A percentile compares a stretch with the other conserved stretches of the same genome.
phyloP scores from a whole-genome alignment of 768 basidiomycete genomes.

The Coprinellus micaceus region DNA sequence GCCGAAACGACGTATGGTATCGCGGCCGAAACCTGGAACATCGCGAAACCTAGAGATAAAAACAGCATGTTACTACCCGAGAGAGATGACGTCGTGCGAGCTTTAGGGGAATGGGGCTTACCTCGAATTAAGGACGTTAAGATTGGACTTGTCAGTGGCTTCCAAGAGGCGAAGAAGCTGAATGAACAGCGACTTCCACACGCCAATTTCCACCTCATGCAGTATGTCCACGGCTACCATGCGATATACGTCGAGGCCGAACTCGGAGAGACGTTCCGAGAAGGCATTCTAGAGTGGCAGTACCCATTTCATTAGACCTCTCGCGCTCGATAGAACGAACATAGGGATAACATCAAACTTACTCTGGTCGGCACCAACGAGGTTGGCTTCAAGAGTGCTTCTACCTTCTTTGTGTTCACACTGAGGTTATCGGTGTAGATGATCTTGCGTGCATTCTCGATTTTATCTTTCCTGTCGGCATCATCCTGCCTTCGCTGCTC shows the following conservation, averaged over 20 bases:
- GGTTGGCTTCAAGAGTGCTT: not conserved
- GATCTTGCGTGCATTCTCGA: not conserved
- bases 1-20: conserved; percentile 27
- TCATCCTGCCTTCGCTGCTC: not conserved
- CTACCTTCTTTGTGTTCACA: not conserved
- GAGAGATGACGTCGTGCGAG: too few relatives aligned
- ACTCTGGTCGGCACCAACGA: not conserved
- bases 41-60: conserved; percentile 22
- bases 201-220: conserved; percentile 36
- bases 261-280: conserved; percentile 14
- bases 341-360: too few relatives aligned
- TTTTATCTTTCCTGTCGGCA: not conserved
- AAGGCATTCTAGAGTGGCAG: conserved; percentile 37
- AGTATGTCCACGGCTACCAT: conserved; percentile 32
- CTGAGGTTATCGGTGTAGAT: not conserved
- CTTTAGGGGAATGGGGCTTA: not conserved
- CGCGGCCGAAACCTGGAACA: conserved; percentile 28
- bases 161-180: conserved; percentile 34
- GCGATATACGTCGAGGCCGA: conserved; percentile 22
- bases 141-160: conserved; percentile 10
- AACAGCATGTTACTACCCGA: not conserved
- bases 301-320: too few relatives aligned
- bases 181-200: conserved; percentile 31
- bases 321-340: too few relatives aligned
- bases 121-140: not conserved